A percentile compares a stretch with the other conserved stretches of the same genome.
Conservation (phyloP, 805 yeast species). For the Cyberlindnera xishuangbannaensis region DNA sequence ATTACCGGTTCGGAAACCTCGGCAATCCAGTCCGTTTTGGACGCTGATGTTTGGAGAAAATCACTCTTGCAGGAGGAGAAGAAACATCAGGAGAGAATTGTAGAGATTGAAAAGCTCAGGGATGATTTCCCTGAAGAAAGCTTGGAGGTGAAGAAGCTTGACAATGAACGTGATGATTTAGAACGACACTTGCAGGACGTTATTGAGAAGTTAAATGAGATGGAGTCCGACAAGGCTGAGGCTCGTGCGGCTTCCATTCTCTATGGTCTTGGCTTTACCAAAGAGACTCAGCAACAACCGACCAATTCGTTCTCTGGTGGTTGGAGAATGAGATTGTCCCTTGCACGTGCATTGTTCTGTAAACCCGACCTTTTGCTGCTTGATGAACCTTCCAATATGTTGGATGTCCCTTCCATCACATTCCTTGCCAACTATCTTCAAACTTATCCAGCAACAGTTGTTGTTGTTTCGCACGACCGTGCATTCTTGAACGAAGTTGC, state of each 20-base stretch:
- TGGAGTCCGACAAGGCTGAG: slow-evolving; percentile 97
- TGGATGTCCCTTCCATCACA: slow-evolving; percentile 98
- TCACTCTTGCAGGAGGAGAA: slow-evolving; percentile 72
- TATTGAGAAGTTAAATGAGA: slow-evolving; percentile 76
- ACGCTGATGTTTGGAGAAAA: slow-evolving; percentile 99
- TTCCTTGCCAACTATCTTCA: slow-evolving; percentile 86
- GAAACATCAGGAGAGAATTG: slow-evolving; percentile 66
- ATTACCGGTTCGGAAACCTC: slow-evolving; percentile 86
- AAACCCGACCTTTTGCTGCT: slow-evolving; percentile 87
- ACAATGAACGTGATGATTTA: slow-evolving; percentile 85
- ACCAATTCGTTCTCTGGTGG: slow-evolving; percentile 98
- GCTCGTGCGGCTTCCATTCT: slow-evolving; percentile 92
- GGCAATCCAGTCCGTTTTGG: slow-evolving; percentile 93
- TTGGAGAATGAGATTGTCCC: slow-evolving; percentile 99
- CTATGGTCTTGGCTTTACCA: slow-evolving; percentile 89
- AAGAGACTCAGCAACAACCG: slow-evolving; percentile 74
- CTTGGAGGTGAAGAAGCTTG: slow-evolving; percentile 69
- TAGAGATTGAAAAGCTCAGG: slow-evolving; percentile 66
- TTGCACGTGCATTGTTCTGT: slow-evolving; percentile 96
- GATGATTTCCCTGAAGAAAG: slow-evolving; percentile 71
- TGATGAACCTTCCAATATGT: slow-evolving; percentile 99
- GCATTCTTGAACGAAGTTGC: slow-evolving; percentile 97
- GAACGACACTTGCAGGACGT: slow-evolving; percentile 74
- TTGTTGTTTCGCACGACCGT: slow-evolving; percentile 97
- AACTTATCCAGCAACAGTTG: slow-evolving; percentile 84